A percentile compares a stretch with the other conserved stretches of the same genome.
Conservation (phyloP, 306 rosid species). For the Cucurbita argyrosperma region DNA sequence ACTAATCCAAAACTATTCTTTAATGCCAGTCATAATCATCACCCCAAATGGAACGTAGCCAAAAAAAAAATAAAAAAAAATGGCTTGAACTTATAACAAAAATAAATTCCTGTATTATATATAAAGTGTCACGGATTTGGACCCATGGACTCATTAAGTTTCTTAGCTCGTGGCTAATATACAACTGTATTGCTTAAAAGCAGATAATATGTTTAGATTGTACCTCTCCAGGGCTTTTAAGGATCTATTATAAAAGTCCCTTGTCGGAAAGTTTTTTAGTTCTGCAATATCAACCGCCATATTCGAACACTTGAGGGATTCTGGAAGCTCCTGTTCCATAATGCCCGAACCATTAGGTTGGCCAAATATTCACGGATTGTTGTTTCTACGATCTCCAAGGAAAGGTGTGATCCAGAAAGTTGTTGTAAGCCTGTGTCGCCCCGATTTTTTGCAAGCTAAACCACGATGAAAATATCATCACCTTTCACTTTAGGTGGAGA, state of each 20-base stretch:
- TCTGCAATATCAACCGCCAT: constrained; percentile 48
- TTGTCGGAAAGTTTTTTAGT: not conserved
- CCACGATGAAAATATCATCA: constrained; percentile 29
- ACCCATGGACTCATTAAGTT: not conserved
- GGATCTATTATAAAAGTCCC: not conserved
- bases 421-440: constrained; percentile 43
- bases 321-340: constrained; percentile 95
- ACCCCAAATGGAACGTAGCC: not conserved
- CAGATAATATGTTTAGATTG: not conserved
- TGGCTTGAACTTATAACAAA: not conserved
- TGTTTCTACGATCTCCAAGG: constrained; percentile 82
- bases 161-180: not conserved
- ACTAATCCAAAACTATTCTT: not conserved
- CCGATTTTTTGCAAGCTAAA: constrained; percentile 68
- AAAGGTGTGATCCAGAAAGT: constrained; percentile 85
- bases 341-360: constrained; percentile 60
- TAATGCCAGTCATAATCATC: not conserved
- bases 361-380: constrained; percentile 64
- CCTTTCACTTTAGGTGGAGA: constrained; percentile 4
- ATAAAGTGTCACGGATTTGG: not conserved
- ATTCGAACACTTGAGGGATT: constrained; percentile 61
- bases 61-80: not conserved
- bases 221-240: not conserved
- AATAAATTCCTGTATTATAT: not conserved
- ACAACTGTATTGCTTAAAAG: not conserved